Conservation (phyloP, 1,284 basidiomycete species). For the Mycena citricolor region DNA sequence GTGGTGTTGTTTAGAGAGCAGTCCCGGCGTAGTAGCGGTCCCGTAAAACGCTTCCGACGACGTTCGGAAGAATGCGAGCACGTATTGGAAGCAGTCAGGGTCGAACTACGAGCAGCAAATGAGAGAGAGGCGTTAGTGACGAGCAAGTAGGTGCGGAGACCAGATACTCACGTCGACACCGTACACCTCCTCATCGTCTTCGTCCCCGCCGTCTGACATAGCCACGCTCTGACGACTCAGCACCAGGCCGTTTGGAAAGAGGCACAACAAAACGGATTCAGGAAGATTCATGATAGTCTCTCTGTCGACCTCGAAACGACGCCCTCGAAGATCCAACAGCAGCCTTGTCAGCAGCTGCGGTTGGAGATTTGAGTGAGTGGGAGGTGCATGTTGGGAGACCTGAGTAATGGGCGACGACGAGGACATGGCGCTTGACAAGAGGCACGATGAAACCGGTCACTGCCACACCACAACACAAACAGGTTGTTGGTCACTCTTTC, state of each 20-base stretch:
- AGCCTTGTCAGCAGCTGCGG: conserved; percentile 84
- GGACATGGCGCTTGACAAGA: conserved; percentile 39
- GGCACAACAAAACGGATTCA: conserved; percentile 93
- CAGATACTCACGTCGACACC: conserved; percentile 83
- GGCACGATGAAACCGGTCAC: background rate
- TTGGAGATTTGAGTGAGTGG: conserved; percentile 70
- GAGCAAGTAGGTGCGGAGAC: too few species aligned
- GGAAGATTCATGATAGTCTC: conserved; percentile 99
- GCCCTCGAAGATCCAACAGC: conserved; percentile 89
- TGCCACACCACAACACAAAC: too few species aligned
- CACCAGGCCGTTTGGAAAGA: conserved; percentile 97
- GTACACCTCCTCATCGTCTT: conserved; percentile 91
- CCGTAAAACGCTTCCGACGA: conserved; percentile 94
- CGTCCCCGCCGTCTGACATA: conserved; percentile 69
- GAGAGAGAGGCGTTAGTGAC: conserved; percentile 9
- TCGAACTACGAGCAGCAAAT: conserved; percentile 72
- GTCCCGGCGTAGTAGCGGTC: conserved; percentile 67
- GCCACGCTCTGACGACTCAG: conserved; percentile 83
- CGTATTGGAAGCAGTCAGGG: conserved; percentile 92
- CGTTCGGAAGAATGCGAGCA: conserved; percentile 87
- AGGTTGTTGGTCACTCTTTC: too few species aligned
- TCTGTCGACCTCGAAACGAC: conserved; percentile 92
- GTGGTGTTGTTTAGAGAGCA: conserved; percentile 79
- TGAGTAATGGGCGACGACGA: conserved; percentile 86
- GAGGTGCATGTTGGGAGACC: conserved; percentile 68